Evolutionary conservation across 1,284 basidiomycete species (phyloP), one percentile per base, ranked within the genome.

Genomic region (Moniliophthora roreri): DNA sequence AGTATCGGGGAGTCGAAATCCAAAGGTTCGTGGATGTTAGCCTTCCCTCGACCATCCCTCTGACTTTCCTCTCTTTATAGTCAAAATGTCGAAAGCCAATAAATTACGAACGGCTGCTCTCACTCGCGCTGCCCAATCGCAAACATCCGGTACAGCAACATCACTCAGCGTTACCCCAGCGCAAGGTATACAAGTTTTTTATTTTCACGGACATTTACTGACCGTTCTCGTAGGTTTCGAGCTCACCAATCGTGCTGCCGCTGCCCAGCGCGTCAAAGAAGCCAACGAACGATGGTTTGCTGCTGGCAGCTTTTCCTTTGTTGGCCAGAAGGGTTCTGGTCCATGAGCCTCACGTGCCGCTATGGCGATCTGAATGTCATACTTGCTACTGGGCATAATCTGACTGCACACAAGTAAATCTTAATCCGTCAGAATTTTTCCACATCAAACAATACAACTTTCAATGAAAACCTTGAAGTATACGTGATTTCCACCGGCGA

Each of bases 81-180:
- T 95, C 38, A 98, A 98, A 77, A 77, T 99, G 71, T 96, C 93
- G n/a, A 95, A 98, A 73, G 84, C 87, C 41, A 98, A 98, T 74
- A 95, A 94, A 68, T 78, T 95, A 51, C 86, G 96, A 23, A 94
- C 92, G 0, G 89, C 91, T 50, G 79, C 89, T 24, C 79, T 95
- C 55, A 86, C 89, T 45, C 79, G 89, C 50, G 82, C 87, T 15
- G 85, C 87, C 2, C 84, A 87, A 80, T 56, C 61, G 10, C 53
- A 54, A 39, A 51, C 81, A 15, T 90, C 89, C 0, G 96, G 96
- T 41, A 95, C 91, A 2, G 88, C 93, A 2, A 97, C 95, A 0
- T 95, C 92, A 21, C 74, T 99, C 54, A 90, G 90, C 8, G 96
- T 99, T 56, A 99, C 96, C 4, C 96, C 96, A 8, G 91, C 95